phyloP scores from a whole-genome alignment of 2,329 filamentous ascomycete species.

The Neonectria magnoliae region DNA sequence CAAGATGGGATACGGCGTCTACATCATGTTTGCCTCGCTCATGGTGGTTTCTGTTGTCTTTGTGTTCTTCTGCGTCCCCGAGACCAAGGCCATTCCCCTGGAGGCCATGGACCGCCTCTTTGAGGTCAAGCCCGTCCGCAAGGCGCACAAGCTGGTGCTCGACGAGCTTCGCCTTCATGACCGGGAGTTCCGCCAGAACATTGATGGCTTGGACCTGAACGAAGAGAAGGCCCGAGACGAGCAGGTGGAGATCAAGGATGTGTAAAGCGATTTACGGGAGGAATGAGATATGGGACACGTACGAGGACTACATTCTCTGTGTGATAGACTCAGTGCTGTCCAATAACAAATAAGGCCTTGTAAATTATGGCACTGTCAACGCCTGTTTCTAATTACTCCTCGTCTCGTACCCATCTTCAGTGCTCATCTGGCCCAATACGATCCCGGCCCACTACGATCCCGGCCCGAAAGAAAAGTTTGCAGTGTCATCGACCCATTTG shows the following conservation, averaged over 20 bases:
- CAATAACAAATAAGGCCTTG: not conserved
- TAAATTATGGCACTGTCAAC: not conserved
- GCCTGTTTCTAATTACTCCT: not conserved
- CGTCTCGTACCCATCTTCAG: not conserved
- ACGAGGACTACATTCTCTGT: not conserved
- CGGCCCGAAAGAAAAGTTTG: not conserved
- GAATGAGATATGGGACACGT: not conserved
- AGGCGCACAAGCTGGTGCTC: slow-evolving; percentile 57
- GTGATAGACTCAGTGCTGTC: not conserved
- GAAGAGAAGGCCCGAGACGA: slow-evolving; percentile 44
- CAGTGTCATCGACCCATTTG: not conserved
- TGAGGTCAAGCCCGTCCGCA: slow-evolving; percentile 55
- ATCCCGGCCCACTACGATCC: not conserved
- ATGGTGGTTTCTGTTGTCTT: slow-evolving; percentile 68
- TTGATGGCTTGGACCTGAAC: slow-evolving; percentile 38
- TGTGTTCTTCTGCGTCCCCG: slow-evolving; percentile 70
- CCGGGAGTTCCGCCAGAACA: slow-evolving; percentile 47
- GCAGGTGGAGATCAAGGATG: slow-evolving; percentile 37
- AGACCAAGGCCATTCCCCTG: slow-evolving; percentile 73
- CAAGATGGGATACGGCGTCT: slow-evolving; percentile 70
- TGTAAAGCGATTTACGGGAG: not conserved
- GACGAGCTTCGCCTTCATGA: slow-evolving; percentile 51
- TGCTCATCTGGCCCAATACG: not conserved
- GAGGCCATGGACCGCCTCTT: slow-evolving; percentile 74
- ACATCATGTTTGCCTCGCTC: slow-evolving; percentile 74